Conservation (phyloP, 768 basidiomycete species). For the Nidularia pulvinata region DNA sequence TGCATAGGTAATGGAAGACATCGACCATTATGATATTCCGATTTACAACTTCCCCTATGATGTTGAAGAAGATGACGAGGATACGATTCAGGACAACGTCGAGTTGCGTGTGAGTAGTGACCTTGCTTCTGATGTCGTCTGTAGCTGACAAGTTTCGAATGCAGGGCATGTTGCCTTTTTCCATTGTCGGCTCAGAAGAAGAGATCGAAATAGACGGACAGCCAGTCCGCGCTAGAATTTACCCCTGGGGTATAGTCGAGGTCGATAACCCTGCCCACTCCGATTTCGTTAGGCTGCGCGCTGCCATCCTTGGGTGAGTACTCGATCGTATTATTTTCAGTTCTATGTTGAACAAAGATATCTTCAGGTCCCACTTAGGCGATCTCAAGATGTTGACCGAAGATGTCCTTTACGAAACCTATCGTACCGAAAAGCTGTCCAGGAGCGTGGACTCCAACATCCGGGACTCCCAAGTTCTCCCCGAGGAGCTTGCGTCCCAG, state of each 20-base stretch:
- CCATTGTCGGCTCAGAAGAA: constrained; percentile 88
- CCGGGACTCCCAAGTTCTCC: constrained; percentile 72
- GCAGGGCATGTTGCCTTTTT: constrained; percentile 77
- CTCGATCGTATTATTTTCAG: constrained; percentile 18
- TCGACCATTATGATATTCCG: constrained; percentile 86
- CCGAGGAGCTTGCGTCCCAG: constrained; percentile 88
- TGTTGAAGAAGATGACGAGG: constrained; percentile 91
- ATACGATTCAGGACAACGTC: constrained; percentile 87
- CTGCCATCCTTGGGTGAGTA: constrained; percentile 66
- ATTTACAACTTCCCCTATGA: constrained; percentile 97
- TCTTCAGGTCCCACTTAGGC: constrained; percentile 70
- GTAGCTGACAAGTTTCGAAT: too few species aligned
- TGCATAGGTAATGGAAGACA: constrained; percentile 86
- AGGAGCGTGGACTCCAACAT: constrained; percentile 61
- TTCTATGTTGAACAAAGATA: constrained; percentile 6
- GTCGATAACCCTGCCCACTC: constrained; percentile 93
- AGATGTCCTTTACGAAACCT: constrained; percentile 85
- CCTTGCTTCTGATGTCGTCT: not conserved
- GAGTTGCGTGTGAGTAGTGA: constrained; percentile 68
- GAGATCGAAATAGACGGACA: constrained; percentile 82
- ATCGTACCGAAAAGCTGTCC: constrained; percentile 89
- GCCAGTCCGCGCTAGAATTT: constrained; percentile 77
- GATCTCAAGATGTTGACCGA: constrained; percentile 86
- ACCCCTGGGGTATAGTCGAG: constrained; percentile 93
- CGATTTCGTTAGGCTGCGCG: constrained; percentile 78